Conservation (phyloP, 768 basidiomycete species). For the Mrakia blollopis region DNA sequence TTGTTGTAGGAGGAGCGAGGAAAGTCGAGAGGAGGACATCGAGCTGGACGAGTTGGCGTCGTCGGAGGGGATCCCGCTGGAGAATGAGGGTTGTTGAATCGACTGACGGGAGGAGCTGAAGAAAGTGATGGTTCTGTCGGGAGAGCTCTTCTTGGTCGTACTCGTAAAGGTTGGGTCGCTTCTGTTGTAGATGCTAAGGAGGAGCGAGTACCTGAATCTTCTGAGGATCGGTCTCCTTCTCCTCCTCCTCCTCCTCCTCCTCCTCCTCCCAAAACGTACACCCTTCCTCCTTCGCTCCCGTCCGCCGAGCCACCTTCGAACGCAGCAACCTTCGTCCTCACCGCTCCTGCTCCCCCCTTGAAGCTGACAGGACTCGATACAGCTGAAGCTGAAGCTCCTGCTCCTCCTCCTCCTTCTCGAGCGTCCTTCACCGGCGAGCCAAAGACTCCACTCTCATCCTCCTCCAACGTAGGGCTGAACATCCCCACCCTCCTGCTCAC, state of each 20-base stretch:
- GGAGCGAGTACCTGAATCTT: background rate
- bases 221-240: background rate
- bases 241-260: background rate
- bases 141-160: background rate
- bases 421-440: background rate
- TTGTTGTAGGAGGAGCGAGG: background rate
- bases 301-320: background rate
- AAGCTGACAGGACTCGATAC: background rate
- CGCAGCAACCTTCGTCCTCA: constrained; percentile 8
- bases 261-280: constrained; percentile 1
- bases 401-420: background rate
- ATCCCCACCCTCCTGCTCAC: background rate
- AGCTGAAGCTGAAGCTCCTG: too few relatives aligned
- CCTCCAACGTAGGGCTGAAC: constrained; percentile 29
- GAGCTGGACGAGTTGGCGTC: background rate
- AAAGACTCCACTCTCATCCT: constrained; percentile 27
- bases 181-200: background rate
- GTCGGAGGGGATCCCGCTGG: background rate
- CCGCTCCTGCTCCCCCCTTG: background rate
- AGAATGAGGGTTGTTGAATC: background rate
- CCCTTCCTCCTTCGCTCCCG: background rate
- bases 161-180: background rate
- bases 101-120: background rate
- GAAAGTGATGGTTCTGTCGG: background rate
- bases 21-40: constrained; percentile 12